Conservation (phyloP, 1,284 basidiomycete genomes). For the Malassezia restricta region DNA sequence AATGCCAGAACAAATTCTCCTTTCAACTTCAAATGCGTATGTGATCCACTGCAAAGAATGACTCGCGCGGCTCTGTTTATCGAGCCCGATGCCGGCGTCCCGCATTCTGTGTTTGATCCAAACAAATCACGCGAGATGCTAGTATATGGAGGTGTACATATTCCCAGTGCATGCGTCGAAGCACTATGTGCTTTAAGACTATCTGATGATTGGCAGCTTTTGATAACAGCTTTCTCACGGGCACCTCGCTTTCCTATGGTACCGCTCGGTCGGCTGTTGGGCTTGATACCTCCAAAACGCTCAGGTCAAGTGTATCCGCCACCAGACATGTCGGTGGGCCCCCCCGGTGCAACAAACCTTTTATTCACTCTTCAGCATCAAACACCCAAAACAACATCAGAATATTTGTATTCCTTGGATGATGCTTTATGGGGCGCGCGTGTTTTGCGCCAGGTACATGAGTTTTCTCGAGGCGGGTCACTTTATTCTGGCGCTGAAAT, state of each 20-base stretch:
- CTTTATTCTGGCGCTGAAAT: conserved; percentile 82
- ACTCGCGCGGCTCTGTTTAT: conserved; percentile 5
- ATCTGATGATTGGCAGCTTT: conserved; percentile 47
- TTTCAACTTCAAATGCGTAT: conserved; percentile 40
- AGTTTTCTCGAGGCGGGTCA: not conserved
- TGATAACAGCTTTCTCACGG: conserved; percentile 38
- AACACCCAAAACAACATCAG: conserved; percentile 78
- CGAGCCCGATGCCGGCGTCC: conserved; percentile 18
- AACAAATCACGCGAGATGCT: conserved; percentile 59
- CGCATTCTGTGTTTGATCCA: conserved; percentile 32
- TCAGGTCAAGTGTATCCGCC: not conserved
- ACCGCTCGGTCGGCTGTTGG: conserved; percentile 49
- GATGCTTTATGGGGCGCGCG: conserved; percentile 83
- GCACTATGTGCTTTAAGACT: conserved; percentile 75
- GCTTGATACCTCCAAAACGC: not conserved
- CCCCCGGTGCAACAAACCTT: conserved; percentile 48
- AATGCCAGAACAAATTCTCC: conserved; percentile 55
- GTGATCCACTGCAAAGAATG: conserved; percentile 5
- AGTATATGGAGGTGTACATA: conserved; percentile 79
- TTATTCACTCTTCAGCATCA: conserved; percentile 84
- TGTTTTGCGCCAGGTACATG: conserved; percentile 50
- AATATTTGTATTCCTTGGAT: conserved; percentile 86
- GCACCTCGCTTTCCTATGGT: conserved; percentile 31
- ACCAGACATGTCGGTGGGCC: conserved; percentile 4
- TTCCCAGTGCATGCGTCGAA: conserved; percentile 74